Evolutionary conservation across 2,329 filamentous ascomycete genomes (phyloP).

Genomic region (Botrytis byssoidea): DNA sequence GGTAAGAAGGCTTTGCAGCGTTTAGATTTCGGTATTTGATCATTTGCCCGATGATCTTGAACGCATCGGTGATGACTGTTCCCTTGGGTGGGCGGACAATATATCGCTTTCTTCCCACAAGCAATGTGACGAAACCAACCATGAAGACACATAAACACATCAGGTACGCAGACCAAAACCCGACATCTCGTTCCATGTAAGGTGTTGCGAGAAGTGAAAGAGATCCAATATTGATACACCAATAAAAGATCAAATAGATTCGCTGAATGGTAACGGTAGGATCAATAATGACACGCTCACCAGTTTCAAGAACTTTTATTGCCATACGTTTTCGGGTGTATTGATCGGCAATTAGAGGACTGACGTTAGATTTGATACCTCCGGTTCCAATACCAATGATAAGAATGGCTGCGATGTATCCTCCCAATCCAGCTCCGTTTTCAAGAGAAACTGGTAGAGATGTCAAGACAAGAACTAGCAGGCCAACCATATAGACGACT

Average conservation of each 20-base stretch:
- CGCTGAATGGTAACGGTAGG: constrained; percentile 56
- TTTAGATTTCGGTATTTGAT: constrained; percentile 51
- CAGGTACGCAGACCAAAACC: constrained; percentile 50
- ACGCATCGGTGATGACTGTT: constrained; percentile 63
- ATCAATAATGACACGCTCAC: constrained; percentile 60
- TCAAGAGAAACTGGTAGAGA: constrained; percentile 49
- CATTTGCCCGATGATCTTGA: constrained; percentile 59
- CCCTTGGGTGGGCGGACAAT: constrained; percentile 55
- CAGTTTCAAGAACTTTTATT: constrained; percentile 48
- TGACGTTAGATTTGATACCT: constrained; percentile 65
- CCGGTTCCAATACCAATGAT: constrained; percentile 48
- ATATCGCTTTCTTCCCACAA: constrained; percentile 57
- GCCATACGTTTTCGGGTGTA: constrained; percentile 45
- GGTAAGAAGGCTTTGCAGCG: constrained; percentile 62
- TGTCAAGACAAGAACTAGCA: constrained; percentile 52
- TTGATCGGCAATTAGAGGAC: constrained; percentile 61
- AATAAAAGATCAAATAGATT: constrained; percentile 54
- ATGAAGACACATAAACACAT: constrained; percentile 51
- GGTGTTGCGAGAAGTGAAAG: constrained; percentile 45
- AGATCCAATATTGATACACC: constrained; percentile 67
- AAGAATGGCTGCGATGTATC: constrained; percentile 52
- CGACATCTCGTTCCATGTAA: constrained; percentile 47
- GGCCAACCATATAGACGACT: constrained; percentile 50
- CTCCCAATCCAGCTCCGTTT: constrained; percentile 47
- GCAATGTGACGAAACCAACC: constrained; percentile 51